These are phyloP conservation scores for Misopates orontium DNA, from an alignment of 257 asterid species.

Conservation along the genomic window DNA sequence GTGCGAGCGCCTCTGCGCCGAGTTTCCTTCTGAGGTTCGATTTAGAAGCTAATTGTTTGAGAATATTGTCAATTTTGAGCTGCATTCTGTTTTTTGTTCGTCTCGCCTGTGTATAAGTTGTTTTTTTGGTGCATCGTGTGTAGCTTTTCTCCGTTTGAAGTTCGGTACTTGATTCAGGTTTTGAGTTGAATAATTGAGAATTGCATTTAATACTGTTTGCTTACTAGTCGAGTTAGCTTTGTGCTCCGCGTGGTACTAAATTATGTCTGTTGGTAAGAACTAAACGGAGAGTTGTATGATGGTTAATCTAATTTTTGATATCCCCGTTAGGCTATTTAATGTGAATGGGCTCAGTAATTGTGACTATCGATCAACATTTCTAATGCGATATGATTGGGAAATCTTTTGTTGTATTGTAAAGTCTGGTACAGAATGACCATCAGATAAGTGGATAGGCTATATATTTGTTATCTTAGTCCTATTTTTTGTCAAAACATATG, in stretches of 20 bases:
- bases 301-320: not conserved
- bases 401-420: conserved; percentile 5
- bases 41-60: not conserved
- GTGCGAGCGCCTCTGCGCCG: conserved; percentile 95
- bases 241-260: conserved; percentile 3
- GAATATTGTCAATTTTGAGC: no score
- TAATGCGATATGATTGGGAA: conserved; percentile 13
- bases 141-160: not conserved
- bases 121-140: not conserved
- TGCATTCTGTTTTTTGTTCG: no score
- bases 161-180: not conserved
- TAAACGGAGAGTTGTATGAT: not conserved
- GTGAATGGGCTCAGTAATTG: not conserved
- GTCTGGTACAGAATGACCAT: conserved; percentile 6
- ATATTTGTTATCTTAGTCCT: conserved; percentile 20
- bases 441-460: not conserved
- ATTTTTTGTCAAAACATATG: not conserved
- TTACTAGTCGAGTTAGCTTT: conserved; percentile 14
- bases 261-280: conserved; percentile 19
- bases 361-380: not conserved
- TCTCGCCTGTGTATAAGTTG: no score
- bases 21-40: conserved; percentile 86
- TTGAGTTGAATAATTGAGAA: conserved; percentile 28
- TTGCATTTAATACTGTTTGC: conserved; percentile 18
- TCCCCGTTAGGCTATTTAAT: not conserved